A percentile compares a stretch with the other conserved stretches of the same genome.
phyloP scores from a whole-genome alignment of 2,329 filamentous ascomycete genomes.

The Fusarium tjaetaba region DNA sequence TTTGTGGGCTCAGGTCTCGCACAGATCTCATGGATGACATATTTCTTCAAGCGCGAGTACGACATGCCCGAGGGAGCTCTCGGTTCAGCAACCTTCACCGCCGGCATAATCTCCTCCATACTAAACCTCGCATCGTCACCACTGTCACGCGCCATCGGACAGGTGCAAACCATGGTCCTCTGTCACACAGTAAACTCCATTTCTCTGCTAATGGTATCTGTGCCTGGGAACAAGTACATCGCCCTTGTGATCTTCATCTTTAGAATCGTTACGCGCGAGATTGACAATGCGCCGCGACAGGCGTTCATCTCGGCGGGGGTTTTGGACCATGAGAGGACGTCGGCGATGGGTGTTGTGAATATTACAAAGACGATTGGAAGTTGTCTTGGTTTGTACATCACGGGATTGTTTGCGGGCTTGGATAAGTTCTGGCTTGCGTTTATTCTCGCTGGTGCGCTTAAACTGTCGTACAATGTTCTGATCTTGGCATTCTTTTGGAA shows the following conservation, averaged over 20 bases:
- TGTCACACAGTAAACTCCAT: slow-evolving; percentile 39
- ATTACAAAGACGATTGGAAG: slow-evolving; percentile 40
- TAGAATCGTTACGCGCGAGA: slow-evolving; percentile 34
- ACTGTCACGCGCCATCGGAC: slow-evolving; percentile 27
- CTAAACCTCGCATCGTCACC: slow-evolving; percentile 36
- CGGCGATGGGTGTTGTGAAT: slow-evolving; percentile 37
- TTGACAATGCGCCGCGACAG: slow-evolving; percentile 36
- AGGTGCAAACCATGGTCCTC: slow-evolving; percentile 37
- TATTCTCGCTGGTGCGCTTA: slow-evolving; percentile 32
- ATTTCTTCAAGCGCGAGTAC: slow-evolving; percentile 39
- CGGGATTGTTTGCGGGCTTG: slow-evolving; percentile 27
- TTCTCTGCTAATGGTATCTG: slow-evolving; percentile 30
- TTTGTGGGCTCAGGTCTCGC: slow-evolving; percentile 37
- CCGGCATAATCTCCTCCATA: slow-evolving; percentile 36
- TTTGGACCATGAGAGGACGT: slow-evolving; percentile 33
- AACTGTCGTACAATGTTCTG: slow-evolving; percentile 33
- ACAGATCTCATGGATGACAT: slow-evolving; percentile 41
- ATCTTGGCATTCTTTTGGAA: slow-evolving; percentile 39
- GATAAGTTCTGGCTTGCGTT: slow-evolving; percentile 39
- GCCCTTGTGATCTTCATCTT: slow-evolving; percentile 35
- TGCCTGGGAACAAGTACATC: slow-evolving; percentile 32
- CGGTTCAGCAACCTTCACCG: slow-evolving; percentile 33
- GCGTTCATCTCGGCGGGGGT: slow-evolving; percentile 36
- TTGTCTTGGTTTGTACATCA: slow-evolving; percentile 34
- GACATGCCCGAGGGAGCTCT: slow-evolving; percentile 34